Base-by-base conservation (phyloP, 2,329 filamentous ascomycete genomes). In the Diplocarpon rosae region DNA sequence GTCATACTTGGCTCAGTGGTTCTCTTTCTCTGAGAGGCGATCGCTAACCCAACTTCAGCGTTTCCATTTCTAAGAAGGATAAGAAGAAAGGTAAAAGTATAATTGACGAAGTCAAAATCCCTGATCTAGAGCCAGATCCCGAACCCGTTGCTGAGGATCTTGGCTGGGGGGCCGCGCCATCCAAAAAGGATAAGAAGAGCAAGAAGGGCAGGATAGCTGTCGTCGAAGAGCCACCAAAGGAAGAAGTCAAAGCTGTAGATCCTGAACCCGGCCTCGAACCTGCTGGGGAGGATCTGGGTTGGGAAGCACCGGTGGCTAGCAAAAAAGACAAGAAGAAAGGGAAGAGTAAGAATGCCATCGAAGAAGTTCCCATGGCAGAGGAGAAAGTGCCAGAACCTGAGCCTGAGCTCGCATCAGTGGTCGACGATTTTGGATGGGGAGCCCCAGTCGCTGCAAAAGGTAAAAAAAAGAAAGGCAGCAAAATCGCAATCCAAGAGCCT, bases 121-220 rank as follows among this genome's bases (percentile, higher is more conserved):
- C 63, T 0, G 61, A 62, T 36, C 53, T 58, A 3, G 50, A 55
- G 27, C 50, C 48, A 16, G 46, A 48, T n/a, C 20, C 39, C 33
- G 14, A 16, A 17, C 5, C 11, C 9, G 42, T 39, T 27, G 16
- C 42, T 17, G 43, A 59, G 2, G 71, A 71, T 31, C 72, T 72
- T 53, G 65, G 65, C 2, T 78, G 71, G 68, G 68, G 62, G 15
- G 64, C 63, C 5, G 72, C 71, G 52, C 20, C 34, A 11, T 69
- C 73, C 54, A 24, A 24, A 24, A 76, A 76, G 56, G 73, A 50
- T 10, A 52, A 52, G 37, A 39, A 45, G 16, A 45, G 45, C 15
- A 45, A 43, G 49, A 74, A 75, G 58, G 75, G 74, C 52, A 37
- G 38, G n/a, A 48, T 43, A 24, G 51, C 52, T 47, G 40, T 45